Evolutionary conservation across 192 early-diverging fungal species (phyloP).

Genomic region (Umbelopsis ramanniana): DNA sequence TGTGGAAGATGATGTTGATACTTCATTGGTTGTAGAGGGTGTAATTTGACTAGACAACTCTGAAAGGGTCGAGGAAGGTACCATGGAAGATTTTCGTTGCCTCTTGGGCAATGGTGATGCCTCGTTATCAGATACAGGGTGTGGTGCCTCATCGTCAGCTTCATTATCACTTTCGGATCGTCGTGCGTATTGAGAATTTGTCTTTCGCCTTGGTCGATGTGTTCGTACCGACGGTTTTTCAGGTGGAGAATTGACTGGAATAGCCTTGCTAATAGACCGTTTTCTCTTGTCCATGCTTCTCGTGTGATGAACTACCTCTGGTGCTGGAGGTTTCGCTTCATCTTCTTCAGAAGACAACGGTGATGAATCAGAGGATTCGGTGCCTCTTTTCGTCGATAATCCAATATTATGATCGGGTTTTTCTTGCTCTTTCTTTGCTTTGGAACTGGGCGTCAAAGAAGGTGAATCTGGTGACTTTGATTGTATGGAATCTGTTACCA

Average conservation of each 20-base stretch:
- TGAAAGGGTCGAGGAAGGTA: constrained; percentile 3
- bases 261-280: not conserved
- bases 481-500: constrained; percentile 46
- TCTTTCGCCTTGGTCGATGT: constrained; percentile 12
- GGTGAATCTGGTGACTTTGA: constrained; percentile 8
- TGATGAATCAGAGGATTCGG: constrained; percentile 14
- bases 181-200: constrained; percentile 14
- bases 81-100: not conserved
- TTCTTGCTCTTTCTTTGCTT: not conserved
- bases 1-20: too few species aligned
- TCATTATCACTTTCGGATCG: not conserved
- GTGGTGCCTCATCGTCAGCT: not conserved
- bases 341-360: constrained; percentile 19
- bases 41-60: not conserved
- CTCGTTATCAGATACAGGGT: constrained; percentile 2
- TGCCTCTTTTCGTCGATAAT: constrained; percentile 1
- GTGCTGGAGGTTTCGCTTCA: not conserved
- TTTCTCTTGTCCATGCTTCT: constrained; percentile 16
- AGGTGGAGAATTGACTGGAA: not conserved
- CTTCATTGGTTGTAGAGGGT: too few species aligned
- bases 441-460: not conserved
- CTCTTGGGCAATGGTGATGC: not conserved
- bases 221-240: not conserved
- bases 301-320: not conserved
- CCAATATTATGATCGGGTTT: not conserved